Evolutionary conservation across 345 rosid species (phyloP).

Genomic region (Cardamine chenopodiifolia): DNA sequence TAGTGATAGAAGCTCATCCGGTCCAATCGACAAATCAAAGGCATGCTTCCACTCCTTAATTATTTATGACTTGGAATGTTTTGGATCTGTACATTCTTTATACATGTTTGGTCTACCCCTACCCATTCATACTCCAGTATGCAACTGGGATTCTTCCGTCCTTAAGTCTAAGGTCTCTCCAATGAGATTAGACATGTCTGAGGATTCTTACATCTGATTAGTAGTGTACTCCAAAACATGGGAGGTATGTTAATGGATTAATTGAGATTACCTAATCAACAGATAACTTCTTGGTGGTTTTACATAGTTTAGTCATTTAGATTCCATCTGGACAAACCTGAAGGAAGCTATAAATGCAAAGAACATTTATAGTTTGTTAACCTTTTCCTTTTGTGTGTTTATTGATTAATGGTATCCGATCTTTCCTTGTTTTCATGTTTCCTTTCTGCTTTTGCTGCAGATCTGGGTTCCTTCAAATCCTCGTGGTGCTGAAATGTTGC

Average conservation of each 20-base stretch:
- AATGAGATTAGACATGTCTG: neutral
- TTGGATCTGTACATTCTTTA: neutral
- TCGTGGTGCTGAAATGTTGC: slow-evolving; percentile 88
- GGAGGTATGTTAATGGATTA: neutral
- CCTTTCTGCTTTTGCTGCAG: slow-evolving; percentile 48
- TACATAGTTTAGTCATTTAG: slow-evolving; percentile 1
- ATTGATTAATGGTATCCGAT: neutral
- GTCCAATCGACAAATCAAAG: slow-evolving; percentile 52
- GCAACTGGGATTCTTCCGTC: neutral
- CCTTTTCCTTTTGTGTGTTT: neutral
- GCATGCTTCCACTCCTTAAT: slow-evolving; percentile 44
- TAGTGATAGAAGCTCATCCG: slow-evolving; percentile 41
- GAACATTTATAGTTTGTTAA: slow-evolving; percentile 17
- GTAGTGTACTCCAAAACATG: neutral
- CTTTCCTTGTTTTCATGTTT: slow-evolving; percentile 29
- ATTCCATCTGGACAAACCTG: neutral
- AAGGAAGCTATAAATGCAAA: slow-evolving; percentile 1
- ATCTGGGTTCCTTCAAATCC: slow-evolving; percentile 98
- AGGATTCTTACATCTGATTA: slow-evolving; percentile 1
- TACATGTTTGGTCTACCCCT: neutral
- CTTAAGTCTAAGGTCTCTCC: slow-evolving; percentile 1
- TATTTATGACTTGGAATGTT: slow-evolving; percentile 17
- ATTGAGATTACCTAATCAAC: neutral
- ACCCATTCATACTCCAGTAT: neutral
- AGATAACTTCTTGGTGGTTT: neutral